Conservation (phyloP, 1,284 basidiomycete species). For the Cryptococcus neoformans region DNA sequence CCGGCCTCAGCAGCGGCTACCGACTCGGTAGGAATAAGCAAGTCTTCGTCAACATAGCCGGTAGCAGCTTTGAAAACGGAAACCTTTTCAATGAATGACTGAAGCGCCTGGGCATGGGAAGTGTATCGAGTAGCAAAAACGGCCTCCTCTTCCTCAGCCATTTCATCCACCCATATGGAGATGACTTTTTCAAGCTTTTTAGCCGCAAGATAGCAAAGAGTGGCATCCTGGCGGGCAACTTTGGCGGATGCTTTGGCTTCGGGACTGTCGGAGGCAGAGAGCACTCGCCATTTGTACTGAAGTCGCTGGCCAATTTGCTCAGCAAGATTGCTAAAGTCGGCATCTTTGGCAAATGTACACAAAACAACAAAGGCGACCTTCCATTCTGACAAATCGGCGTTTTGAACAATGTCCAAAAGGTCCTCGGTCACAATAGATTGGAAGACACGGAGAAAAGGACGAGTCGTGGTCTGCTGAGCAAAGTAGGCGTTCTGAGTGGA, state of each 20-base stretch:
- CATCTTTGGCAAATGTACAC: slow-evolving; percentile 85
- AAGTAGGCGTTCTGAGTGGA: slow-evolving; percentile 95
- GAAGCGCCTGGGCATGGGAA: slow-evolving; percentile 82
- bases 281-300: slow-evolving; percentile 72
- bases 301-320: slow-evolving; percentile 91
- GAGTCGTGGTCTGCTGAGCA: slow-evolving; percentile 66
- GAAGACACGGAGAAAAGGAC: slow-evolving; percentile 91
- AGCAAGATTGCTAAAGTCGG: slow-evolving; percentile 80
- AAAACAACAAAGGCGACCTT: slow-evolving; percentile 95
- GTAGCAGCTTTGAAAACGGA: slow-evolving; percentile 89
- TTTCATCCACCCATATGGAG: slow-evolving; percentile 89
- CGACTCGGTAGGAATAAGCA: slow-evolving; percentile 54
- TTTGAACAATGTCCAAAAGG: slow-evolving; percentile 88
- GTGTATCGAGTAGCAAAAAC: slow-evolving; percentile 62
- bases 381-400: slow-evolving; percentile 94
- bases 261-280: slow-evolving; percentile 55
- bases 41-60: slow-evolving; percentile 78
- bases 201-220: slow-evolving; percentile 87
- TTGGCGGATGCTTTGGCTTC: slow-evolving; percentile 52
- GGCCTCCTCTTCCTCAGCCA: slow-evolving; percentile 74
- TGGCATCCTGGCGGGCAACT: slow-evolving; percentile 80
- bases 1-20: slow-evolving; percentile 53
- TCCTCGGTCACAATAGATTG: slow-evolving; percentile 94
- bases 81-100: slow-evolving; percentile 96
- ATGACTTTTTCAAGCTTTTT: slow-evolving; percentile 84